Evolutionary conservation across 2,329 filamentous ascomycete species (phyloP).

Genomic region (Neonectria magnoliae): DNA sequence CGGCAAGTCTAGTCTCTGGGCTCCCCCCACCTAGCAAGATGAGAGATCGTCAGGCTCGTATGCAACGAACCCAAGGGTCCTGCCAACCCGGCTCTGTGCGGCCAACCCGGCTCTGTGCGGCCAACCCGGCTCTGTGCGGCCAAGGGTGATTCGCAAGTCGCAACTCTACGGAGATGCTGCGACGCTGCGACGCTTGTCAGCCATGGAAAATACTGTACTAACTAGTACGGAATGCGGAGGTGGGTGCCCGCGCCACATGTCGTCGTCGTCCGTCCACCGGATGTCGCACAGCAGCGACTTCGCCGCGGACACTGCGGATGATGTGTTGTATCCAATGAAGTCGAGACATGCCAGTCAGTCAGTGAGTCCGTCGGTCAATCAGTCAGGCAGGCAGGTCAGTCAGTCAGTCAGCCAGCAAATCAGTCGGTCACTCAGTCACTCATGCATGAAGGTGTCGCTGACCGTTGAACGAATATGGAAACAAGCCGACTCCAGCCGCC

Average conservation of each 20-base stretch:
- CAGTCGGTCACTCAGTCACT: background rate
- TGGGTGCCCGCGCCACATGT: slow-evolving; percentile 19
- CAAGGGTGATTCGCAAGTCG: background rate
- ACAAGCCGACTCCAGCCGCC: slow-evolving; percentile 17
- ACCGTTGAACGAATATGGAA: slow-evolving; percentile 1
- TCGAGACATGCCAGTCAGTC: no score
- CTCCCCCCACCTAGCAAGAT: slow-evolving; percentile 6
- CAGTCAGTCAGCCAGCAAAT: no score
- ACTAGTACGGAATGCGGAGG: slow-evolving; percentile 24
- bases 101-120: no score
- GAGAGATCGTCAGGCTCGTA: slow-evolving; percentile 22
- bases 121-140: slow-evolving; percentile 25
- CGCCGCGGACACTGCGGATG: background rate
- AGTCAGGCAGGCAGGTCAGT: no score
- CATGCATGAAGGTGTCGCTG: slow-evolving; percentile 12
- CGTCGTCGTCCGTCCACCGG: background rate
- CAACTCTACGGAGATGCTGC: background rate
- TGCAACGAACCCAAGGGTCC: slow-evolving; percentile 31
- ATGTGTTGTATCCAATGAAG: background rate
- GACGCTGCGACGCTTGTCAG: background rate
- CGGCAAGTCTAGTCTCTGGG: background rate
- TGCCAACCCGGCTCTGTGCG: slow-evolving; percentile 25
- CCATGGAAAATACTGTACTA: slow-evolving; percentile 4
- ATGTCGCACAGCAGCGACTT: slow-evolving; percentile 19
- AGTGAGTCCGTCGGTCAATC: no score